Evolutionary conservation across 2,329 filamentous ascomycete species (phyloP).

Genomic region (Leptosphaerulina australis): DNA sequence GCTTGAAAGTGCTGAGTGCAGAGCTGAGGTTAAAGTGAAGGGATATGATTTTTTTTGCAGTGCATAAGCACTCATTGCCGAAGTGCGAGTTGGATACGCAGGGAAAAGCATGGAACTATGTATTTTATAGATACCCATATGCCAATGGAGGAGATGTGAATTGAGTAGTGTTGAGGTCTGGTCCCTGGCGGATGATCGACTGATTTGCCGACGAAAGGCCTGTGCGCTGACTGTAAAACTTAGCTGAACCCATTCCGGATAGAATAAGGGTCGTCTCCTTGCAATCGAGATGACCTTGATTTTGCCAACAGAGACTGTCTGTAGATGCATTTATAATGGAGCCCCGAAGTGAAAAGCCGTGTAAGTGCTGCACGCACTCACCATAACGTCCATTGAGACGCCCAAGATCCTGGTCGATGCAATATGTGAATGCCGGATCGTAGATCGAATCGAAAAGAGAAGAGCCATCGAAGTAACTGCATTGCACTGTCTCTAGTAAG

Average conservation of each 20-base stretch:
- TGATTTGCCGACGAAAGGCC: conserved; percentile 3
- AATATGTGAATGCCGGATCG: neutral
- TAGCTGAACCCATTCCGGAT: neutral
- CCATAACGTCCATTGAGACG: too few relatives aligned
- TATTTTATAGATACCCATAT: neutral
- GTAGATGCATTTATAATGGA: too few relatives aligned
- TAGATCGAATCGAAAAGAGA: neutral
- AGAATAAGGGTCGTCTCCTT: neutral
- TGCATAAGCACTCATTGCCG: neutral
- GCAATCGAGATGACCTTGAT: neutral
- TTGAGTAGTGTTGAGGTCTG: conserved; percentile 4
- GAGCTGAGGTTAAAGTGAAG: conserved; percentile 15
- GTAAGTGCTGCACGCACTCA: too few relatives aligned
- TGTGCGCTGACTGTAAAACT: conserved; percentile 5
- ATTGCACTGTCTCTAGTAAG: neutral
- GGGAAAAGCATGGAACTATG: neutral
- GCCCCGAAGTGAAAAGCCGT: too few relatives aligned
- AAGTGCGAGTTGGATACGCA: too few relatives aligned
- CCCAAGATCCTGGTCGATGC: neutral
- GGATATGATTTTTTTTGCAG: neutral
- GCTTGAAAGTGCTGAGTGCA: conserved; percentile 1
- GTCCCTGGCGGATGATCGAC: conserved; percentile 15
- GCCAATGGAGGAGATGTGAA: neutral
- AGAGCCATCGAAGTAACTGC: neutral
- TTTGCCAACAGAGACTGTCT: neutral